These are phyloP conservation scores for Alternaria dauci DNA, from an alignment of 2,329 filamentous ascomycete species.

Conservation along the genomic window DNA sequence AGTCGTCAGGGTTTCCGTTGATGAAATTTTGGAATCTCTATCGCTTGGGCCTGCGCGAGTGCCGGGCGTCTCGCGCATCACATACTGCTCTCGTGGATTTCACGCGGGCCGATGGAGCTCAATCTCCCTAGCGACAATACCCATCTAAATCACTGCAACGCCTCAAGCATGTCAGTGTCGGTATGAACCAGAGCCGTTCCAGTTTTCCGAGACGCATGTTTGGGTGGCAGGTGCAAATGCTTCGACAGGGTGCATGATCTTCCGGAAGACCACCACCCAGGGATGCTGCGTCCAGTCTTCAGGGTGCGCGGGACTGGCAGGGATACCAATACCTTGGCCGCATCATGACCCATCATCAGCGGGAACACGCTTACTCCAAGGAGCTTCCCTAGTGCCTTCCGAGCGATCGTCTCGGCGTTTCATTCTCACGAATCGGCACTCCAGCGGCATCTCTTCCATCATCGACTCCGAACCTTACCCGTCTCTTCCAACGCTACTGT, in stretches of 20 bases:
- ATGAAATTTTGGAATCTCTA: slow-evolving; percentile 40
- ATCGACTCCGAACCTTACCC: slow-evolving; percentile 20
- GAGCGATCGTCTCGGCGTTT: slow-evolving; percentile 40
- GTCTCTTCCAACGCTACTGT: neutral
- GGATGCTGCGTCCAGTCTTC: slow-evolving; percentile 30
- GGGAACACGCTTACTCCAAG: slow-evolving; percentile 35
- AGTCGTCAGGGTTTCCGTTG: slow-evolving; percentile 37
- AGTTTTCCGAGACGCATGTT: neutral
- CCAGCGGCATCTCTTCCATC: slow-evolving; percentile 31
- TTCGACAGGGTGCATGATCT: slow-evolving; percentile 47
- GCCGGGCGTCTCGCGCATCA: slow-evolving; percentile 40
- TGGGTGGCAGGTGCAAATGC: slow-evolving; percentile 6
- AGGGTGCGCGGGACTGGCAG: slow-evolving; percentile 39
- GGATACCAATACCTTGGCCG: slow-evolving; percentile 39
- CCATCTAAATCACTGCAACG: neutral
- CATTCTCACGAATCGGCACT: slow-evolving; percentile 32
- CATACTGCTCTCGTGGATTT: slow-evolving; percentile 40
- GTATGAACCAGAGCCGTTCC: neutral
- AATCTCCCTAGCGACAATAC: neutral
- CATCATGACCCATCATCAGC: slow-evolving; percentile 34
- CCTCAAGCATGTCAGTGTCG: neutral
- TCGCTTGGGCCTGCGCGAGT: slow-evolving; percentile 17
- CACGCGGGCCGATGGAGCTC: neutral
- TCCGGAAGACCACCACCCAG: slow-evolving; percentile 37
- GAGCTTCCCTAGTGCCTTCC: slow-evolving; percentile 33